These are phyloP conservation scores for Backusella sp. DNA, from an alignment of 192 early-diverging fungal species.

Conservation along the genomic window DNA sequence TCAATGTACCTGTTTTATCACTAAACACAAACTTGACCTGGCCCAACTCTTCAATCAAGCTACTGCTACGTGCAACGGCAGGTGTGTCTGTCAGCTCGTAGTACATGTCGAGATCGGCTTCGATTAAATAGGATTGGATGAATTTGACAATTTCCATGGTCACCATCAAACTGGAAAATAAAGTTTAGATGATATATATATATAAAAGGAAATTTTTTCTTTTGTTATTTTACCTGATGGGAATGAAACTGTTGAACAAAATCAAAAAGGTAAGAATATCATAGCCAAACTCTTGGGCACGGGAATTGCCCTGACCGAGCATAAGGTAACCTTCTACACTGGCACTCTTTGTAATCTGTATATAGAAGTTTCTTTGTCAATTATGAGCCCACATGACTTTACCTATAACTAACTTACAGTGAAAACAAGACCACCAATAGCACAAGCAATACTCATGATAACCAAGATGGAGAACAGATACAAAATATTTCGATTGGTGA, in stretches of 20 bases:
- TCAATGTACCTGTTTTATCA: conserved; percentile 32
- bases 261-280: conserved; percentile 97
- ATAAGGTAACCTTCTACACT: conserved; percentile 44
- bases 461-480: conserved; percentile 89
- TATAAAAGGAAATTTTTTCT: neutral
- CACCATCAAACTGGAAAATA: conserved; percentile 80
- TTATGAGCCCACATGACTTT: neutral
- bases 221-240: conserved; percentile 64
- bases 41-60: conserved; percentile 94
- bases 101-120: conserved; percentile 94
- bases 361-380: neutral
- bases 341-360: conserved; percentile 37
- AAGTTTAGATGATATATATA: neutral
- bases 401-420: conserved; percentile 31
- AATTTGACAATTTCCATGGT: conserved; percentile 99
- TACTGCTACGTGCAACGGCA: conserved; percentile 87
- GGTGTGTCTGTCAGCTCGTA: conserved; percentile 94
- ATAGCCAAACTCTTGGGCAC: conserved; percentile 65
- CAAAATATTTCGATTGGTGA: conserved; percentile 92
- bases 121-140: conserved; percentile 84
- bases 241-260: conserved; percentile 98
- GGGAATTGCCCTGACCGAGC: conserved; percentile 14
- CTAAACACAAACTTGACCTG: conserved; percentile 78
- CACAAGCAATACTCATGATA: conserved; percentile 79
- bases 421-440: conserved; percentile 76